These are phyloP conservation scores for Periconia sp. DNA, from an alignment of 2,329 filamentous ascomycete genomes.

Conservation along the genomic window DNA sequence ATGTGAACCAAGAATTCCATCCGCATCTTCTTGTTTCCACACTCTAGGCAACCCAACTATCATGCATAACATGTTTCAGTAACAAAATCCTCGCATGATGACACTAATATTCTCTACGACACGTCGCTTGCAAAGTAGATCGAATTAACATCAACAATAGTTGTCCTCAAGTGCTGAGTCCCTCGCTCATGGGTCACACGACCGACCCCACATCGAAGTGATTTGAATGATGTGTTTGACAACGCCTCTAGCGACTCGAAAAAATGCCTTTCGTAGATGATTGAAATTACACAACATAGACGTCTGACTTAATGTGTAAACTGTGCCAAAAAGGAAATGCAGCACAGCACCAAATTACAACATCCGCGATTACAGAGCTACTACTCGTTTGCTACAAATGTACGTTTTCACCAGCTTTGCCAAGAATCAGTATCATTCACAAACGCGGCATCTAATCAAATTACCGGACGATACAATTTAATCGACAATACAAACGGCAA, in stretches of 20 bases:
- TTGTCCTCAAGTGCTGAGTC: neutral
- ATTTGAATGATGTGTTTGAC: neutral
- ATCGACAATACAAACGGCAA: no score
- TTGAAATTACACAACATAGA: no score
- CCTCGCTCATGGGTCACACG: neutral
- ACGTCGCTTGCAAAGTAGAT: neutral
- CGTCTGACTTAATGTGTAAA: no score
- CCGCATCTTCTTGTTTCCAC: neutral
- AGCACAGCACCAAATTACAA: no score
- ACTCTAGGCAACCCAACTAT: neutral
- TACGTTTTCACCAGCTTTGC: no score
- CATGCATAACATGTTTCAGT: neutral
- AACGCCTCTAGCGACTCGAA: neutral
- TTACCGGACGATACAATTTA: no score
- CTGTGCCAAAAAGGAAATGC: no score
- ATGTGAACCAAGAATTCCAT: neutral
- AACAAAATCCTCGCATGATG: neutral
- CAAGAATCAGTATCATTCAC: no score
- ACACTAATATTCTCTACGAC: neutral
- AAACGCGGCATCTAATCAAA: no score
- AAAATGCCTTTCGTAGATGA: neutral
- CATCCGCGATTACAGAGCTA: no score
- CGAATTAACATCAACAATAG: neutral
- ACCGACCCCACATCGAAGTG: neutral
- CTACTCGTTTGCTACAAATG: no score